Evolutionary conservation across 2,329 filamentous ascomycete genomes (phyloP).

Genomic region (Canariomyces notabilis): DNA sequence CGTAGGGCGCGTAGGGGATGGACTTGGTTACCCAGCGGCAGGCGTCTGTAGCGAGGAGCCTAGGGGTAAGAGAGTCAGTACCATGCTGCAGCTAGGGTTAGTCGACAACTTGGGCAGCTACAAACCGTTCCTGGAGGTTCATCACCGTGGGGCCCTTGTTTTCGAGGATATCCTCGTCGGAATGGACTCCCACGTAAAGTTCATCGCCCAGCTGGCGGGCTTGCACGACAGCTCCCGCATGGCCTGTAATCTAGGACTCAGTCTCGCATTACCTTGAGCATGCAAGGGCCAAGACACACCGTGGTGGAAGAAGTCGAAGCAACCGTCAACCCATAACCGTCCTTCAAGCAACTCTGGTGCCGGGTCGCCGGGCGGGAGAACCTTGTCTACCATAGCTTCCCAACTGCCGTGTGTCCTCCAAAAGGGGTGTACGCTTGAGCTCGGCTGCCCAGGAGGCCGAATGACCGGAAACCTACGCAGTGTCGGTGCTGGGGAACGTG

Average conservation of each 20-base stretch:
- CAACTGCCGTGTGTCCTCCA: background rate
- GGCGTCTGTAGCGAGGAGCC: slow-evolving; percentile 83
- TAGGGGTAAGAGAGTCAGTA: slow-evolving; percentile 33
- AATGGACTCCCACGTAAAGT: slow-evolving; percentile 89
- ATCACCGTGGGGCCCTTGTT: slow-evolving; percentile 99
- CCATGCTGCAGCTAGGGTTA: slow-evolving; percentile 21
- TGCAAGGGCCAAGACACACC: slow-evolving; percentile 46
- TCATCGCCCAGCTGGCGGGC: slow-evolving; percentile 85
- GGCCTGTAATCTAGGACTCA: slow-evolving; percentile 49
- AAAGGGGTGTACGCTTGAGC: background rate
- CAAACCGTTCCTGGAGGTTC: slow-evolving; percentile 78
- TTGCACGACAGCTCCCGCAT: slow-evolving; percentile 95
- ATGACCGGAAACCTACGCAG: too few species aligned
- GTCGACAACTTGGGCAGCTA: slow-evolving; percentile 27
- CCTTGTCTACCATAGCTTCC: slow-evolving; percentile 19
- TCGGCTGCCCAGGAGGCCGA: background rate
- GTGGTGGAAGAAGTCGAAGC: slow-evolving; percentile 98
- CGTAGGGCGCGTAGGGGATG: slow-evolving; percentile 83
- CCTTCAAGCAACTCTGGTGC: slow-evolving; percentile 56
- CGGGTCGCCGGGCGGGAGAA: slow-evolving; percentile 40
- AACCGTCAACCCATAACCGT: slow-evolving; percentile 96
- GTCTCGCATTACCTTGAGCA: background rate
- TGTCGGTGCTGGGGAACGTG: too few species aligned
- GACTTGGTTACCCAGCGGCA: slow-evolving; percentile 91
- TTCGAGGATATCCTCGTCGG: slow-evolving; percentile 88